These are phyloP conservation scores for Apiosordaria backusii DNA, from an alignment of 495 filamentous ascomycete genomes.

Conservation along the genomic window DNA sequence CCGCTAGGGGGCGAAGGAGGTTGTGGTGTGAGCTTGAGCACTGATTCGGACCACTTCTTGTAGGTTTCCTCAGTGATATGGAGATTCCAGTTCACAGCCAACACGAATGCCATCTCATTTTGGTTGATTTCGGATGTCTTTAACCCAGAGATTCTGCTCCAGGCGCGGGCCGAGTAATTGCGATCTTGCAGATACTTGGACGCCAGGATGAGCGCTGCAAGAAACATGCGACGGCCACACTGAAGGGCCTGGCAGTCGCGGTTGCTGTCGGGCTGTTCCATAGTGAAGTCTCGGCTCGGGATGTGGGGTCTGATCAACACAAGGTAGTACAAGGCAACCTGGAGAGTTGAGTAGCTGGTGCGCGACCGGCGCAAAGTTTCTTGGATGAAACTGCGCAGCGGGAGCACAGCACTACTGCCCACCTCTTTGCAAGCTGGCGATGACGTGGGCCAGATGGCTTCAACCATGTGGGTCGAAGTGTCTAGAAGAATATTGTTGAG, in stretches of 20 bases:
- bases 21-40: slow-evolving; percentile 77
- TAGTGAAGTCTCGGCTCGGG: slow-evolving; percentile 74
- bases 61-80: slow-evolving; percentile 87
- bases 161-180: slow-evolving; percentile 93
- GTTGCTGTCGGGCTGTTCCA: slow-evolving; percentile 77
- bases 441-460: slow-evolving; percentile 91
- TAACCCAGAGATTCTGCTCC: slow-evolving; percentile 97
- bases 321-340: slow-evolving; percentile 95
- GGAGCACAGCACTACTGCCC: slow-evolving; percentile 69
- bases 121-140: slow-evolving; percentile 89
- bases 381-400: slow-evolving; percentile 92
- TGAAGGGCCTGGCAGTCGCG: slow-evolving; percentile 77
- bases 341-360: slow-evolving; percentile 94
- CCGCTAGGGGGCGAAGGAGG: slow-evolving; percentile 54
- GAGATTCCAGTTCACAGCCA: slow-evolving; percentile 88
- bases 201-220: slow-evolving; percentile 85
- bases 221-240: slow-evolving; percentile 96
- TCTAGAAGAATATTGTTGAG: slow-evolving; percentile 49
- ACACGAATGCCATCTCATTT: slow-evolving; percentile 90
- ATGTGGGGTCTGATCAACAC: slow-evolving; percentile 91
- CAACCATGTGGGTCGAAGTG: slow-evolving; percentile 94
- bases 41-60: slow-evolving; percentile 88
- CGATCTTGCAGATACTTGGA: slow-evolving; percentile 98
- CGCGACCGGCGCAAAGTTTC: slow-evolving; percentile 92
- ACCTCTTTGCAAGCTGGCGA: slow-evolving; percentile 55